These are phyloP conservation scores for Penicillium manginii DNA, from an alignment of 495 filamentous ascomycete species.

Conservation along the genomic window DNA sequence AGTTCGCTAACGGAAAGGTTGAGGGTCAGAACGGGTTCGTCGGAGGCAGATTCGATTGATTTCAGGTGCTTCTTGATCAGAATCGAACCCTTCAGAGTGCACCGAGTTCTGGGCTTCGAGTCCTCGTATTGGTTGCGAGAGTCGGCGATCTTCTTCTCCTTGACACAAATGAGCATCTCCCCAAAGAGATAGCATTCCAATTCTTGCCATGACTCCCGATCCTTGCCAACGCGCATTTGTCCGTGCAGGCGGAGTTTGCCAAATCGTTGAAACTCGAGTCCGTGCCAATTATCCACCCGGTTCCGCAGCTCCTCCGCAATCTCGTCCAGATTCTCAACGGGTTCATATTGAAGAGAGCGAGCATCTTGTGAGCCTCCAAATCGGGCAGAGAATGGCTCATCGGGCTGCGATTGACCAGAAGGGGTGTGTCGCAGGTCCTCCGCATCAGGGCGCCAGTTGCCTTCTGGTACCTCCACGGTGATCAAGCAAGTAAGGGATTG, in stretches of 20 bases:
- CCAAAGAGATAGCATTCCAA: constrained; percentile 96
- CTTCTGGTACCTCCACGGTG: constrained; percentile 92
- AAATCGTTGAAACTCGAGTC: constrained; percentile 92
- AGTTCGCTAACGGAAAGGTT: constrained; percentile 92
- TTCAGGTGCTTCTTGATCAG: constrained; percentile 98
- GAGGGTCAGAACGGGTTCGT: constrained; percentile 84
- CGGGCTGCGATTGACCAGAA: constrained; percentile 55
- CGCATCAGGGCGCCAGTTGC: constrained; percentile 84
- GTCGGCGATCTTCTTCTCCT: constrained; percentile 80
- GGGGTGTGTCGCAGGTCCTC: constrained; percentile 77
- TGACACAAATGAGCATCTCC: constrained; percentile 99
- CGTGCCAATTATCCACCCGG: constrained; percentile 98
- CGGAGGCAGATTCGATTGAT: constrained; percentile 74
- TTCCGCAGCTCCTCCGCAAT: constrained; percentile 84
- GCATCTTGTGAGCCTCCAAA: constrained; percentile 39
- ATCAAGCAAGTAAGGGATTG: constrained; percentile 94
- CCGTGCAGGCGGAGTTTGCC: constrained; percentile 92
- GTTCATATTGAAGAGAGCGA: constrained; percentile 45
- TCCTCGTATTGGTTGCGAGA: constrained; percentile 60
- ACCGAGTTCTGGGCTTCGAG: constrained; percentile 69
- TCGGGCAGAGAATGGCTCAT: constrained; percentile 42
- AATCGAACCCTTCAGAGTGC: constrained; percentile 95
- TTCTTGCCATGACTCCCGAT: constrained; percentile 97
- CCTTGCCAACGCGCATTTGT: constrained; percentile 92
- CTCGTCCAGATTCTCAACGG: constrained; percentile 72